Evolutionary conservation across 192 early-diverging fungal genomes (phyloP).

Genomic region (Helicostylum pulchrum): DNA sequence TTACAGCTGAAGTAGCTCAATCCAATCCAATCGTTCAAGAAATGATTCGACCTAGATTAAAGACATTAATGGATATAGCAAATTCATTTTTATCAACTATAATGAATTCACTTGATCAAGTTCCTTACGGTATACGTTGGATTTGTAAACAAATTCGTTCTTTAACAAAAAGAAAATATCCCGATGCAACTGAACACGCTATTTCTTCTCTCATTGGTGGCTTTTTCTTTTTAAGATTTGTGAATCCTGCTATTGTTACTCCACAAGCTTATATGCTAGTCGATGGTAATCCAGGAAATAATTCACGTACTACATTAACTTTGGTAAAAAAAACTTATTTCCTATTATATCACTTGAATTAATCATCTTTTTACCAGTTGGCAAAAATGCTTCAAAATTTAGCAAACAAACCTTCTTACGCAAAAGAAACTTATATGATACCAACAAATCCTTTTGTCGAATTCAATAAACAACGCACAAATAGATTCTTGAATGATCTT

Average conservation of each 20-base stretch:
- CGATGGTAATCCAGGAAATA: constrained; percentile 72
- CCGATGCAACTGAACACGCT: constrained; percentile 83
- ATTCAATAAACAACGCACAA: constrained; percentile 76
- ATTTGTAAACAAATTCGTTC: constrained; percentile 97
- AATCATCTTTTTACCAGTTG: constrained; percentile 40
- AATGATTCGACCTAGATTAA: constrained; percentile 75
- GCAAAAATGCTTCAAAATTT: constrained; percentile 95
- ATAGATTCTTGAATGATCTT: constrained; percentile 82
- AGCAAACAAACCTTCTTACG: constrained; percentile 88
- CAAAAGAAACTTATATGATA: constrained; percentile 91
- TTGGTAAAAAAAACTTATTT: constrained; percentile 50
- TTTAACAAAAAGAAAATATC: constrained; percentile 90
- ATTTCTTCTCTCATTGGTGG: constrained; percentile 94
- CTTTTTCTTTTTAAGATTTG: constrained; percentile 94
- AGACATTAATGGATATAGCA: constrained; percentile 83
- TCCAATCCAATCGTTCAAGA: constrained; percentile 79
- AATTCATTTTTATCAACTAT: constrained; percentile 85
- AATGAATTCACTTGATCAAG: constrained; percentile 79
- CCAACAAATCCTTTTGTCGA: constrained; percentile 87
- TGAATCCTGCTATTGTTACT: constrained; percentile 96
- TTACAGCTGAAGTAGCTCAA: constrained; percentile 79
- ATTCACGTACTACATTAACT: constrained; percentile 87
- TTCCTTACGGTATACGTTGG: constrained; percentile 97
- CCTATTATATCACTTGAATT: neutral
- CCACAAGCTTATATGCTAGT: constrained; percentile 93